These are phyloP conservation scores for Pyronema omphalodes DNA, from an alignment of 495 filamentous ascomycete genomes.

Conservation along the genomic window DNA sequence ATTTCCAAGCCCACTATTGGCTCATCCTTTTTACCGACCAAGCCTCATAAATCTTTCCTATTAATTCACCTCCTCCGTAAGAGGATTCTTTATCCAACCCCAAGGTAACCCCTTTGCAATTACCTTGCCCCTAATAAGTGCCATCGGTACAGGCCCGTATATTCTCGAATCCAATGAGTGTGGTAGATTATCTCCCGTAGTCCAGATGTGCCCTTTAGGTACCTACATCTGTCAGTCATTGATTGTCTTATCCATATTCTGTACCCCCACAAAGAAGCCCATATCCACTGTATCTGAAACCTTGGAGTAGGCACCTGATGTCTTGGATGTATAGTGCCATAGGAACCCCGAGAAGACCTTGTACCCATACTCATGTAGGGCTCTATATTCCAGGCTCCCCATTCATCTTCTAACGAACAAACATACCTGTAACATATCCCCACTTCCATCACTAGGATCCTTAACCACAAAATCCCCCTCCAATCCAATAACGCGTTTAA, in stretches of 20 bases:
- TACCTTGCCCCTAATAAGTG: conserved; percentile 67
- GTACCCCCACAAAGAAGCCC: too few relatives aligned
- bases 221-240: conserved; percentile 34
- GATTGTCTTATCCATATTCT: too few relatives aligned
- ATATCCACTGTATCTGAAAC: too few relatives aligned
- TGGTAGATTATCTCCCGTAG: conserved; percentile 70
- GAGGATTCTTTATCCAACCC: conserved; percentile 1
- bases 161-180: conserved; percentile 69
- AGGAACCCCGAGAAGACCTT: background rate
- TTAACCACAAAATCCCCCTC: conserved; percentile 75
- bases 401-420: background rate
- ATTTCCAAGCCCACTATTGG: too few relatives aligned
- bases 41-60: background rate
- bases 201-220: conserved; percentile 74
- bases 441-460: conserved; percentile 36
- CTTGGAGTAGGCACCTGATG: too few relatives aligned
- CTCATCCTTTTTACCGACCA: too few relatives aligned
- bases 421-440: conserved; percentile 55
- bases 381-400: too few relatives aligned
- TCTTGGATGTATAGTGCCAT: too few relatives aligned
- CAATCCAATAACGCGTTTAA: conserved; percentile 75
- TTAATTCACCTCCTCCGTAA: background rate
- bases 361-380: background rate
- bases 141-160: conserved; percentile 73
- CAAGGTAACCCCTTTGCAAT: conserved; percentile 2